These are phyloP conservation scores for Athelia sp. DNA, from an alignment of 1,284 basidiomycete species.

Conservation along the genomic window DNA sequence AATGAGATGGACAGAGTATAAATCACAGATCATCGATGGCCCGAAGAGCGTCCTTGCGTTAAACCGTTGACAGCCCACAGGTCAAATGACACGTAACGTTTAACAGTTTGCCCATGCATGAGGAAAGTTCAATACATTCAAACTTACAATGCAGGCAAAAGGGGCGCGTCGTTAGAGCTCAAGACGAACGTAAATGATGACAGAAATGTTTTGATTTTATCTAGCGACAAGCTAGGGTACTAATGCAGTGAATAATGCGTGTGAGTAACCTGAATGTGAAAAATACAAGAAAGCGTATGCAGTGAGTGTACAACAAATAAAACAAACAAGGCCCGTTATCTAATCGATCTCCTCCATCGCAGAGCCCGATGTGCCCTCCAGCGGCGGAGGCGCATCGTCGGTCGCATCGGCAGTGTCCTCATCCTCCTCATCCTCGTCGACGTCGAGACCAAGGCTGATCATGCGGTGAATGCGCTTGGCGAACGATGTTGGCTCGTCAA, in stretches of 20 bases:
- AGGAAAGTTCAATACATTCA: no score
- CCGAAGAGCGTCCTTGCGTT: no score
- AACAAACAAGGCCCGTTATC: slow-evolving; percentile 10
- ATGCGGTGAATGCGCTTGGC: slow-evolving; percentile 96
- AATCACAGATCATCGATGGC: no score
- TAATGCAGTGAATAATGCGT: background rate
- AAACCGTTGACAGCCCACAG: no score
- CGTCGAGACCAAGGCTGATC: slow-evolving; percentile 85
- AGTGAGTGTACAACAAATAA: background rate
- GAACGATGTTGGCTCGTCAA: slow-evolving; percentile 94
- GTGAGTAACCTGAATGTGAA: background rate
- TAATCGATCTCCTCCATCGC: slow-evolving; percentile 88
- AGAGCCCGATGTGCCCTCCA: slow-evolving; percentile 58
- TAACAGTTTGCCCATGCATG: no score
- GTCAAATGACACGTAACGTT: no score
- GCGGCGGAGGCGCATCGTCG: slow-evolving; percentile 40
- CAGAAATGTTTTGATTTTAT: background rate
- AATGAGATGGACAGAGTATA: no score
- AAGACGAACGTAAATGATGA: background rate
- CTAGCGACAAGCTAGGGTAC: background rate
- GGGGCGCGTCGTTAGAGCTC: no score
- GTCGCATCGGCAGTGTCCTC: slow-evolving; percentile 39
- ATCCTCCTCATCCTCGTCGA: slow-evolving; percentile 77
- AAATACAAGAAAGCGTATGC: background rate
- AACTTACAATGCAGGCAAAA: no score